Percentiles rank a stretch among this genome's conserved stretches.
These are phyloP conservation scores for Ustilago tritici DNA, from an alignment of 1,284 basidiomycete genomes.

Conservation along the genomic window DNA sequence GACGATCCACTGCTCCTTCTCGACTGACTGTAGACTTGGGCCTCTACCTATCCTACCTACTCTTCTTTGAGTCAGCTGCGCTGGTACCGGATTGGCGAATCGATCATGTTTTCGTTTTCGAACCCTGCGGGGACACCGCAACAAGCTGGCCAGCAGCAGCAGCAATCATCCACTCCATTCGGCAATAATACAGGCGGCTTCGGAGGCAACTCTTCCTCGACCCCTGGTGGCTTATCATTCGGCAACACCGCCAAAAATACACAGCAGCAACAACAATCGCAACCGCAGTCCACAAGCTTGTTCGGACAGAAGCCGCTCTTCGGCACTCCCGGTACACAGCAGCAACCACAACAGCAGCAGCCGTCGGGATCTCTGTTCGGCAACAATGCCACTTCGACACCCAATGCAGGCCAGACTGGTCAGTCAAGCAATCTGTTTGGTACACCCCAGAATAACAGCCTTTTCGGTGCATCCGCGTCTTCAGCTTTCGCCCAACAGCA, in stretches of 20 bases:
- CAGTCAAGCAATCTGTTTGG: conserved; percentile 29
- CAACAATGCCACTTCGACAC: conserved; percentile 16
- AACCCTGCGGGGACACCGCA: conserved; percentile 33
- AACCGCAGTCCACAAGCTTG: conserved; percentile 20
- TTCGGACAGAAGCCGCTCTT: conserved; percentile 54
- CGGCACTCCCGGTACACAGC: conserved; percentile 40
- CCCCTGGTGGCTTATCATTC: conserved; percentile 41
- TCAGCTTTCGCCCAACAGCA: conserved; percentile 26
- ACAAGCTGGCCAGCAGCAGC: conserved; percentile 28
- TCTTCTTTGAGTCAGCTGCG: background rate
- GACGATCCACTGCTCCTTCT: background rate
- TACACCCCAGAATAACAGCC: conserved; percentile 34
- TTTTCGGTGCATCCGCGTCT: conserved; percentile 25
- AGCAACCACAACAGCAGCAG: conserved; percentile 24
- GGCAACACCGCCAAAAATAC: conserved; percentile 23
- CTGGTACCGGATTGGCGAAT: background rate
- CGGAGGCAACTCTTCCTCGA: conserved; percentile 34
- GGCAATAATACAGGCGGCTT: conserved; percentile 26
- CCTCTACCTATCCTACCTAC: background rate
- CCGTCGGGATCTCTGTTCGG: conserved; percentile 30
- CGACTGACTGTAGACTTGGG: background rate
- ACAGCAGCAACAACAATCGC: conserved; percentile 16
- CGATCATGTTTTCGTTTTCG: conserved; percentile 40
- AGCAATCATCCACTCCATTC: conserved; percentile 40
- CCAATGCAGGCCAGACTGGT: conserved; percentile 8